phyloP scores from a whole-genome alignment of 495 filamentous ascomycete species.

The Neurospora discreta region DNA sequence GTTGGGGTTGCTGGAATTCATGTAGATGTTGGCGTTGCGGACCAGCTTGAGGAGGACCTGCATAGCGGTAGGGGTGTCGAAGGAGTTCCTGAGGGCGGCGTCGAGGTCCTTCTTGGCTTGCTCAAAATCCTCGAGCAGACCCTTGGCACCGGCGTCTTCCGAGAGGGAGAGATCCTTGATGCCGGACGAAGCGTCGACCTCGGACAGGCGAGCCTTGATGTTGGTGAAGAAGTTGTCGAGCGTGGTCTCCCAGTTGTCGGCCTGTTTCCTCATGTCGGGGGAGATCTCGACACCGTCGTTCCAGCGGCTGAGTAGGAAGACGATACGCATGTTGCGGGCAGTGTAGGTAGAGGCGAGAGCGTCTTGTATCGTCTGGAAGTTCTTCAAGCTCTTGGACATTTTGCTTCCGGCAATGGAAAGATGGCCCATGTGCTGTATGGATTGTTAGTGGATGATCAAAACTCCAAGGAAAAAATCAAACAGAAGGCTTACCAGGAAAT shows the following conservation, averaged over 20 bases:
- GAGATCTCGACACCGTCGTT: conserved; percentile 87
- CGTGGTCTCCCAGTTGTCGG: conserved; percentile 67
- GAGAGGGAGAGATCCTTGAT: conserved; percentile 32
- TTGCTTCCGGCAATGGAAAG: conserved; percentile 81
- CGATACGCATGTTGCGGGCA: conserved; percentile 66
- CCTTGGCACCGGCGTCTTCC: conserved; percentile 14
- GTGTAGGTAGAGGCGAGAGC: conserved; percentile 69
- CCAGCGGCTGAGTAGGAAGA: conserved; percentile 84
- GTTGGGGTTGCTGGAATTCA: conserved; percentile 39
- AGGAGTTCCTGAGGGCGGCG: conserved; percentile 69
- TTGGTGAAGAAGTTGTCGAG: conserved; percentile 91
- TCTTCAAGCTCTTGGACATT: conserved; percentile 93
- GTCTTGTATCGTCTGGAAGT: conserved; percentile 90
- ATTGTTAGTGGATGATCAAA: neutral
- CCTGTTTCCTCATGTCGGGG: conserved; percentile 61
- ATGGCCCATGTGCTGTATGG: conserved; percentile 69
- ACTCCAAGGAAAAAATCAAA: neutral
- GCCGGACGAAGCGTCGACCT: conserved; percentile 30
- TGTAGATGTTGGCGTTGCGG: conserved; percentile 61
- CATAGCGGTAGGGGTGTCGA: conserved; percentile 77
- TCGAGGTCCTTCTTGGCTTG: conserved; percentile 54
- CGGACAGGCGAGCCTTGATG: conserved; percentile 45
- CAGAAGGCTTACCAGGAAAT: conserved; percentile 50
- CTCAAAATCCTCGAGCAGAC: conserved; percentile 38
- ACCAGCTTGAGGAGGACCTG: conserved; percentile 62